Evolutionary conservation across 1,139 yeast species (phyloP).

Genomic region (Yamadazyma dushanensis): DNA sequence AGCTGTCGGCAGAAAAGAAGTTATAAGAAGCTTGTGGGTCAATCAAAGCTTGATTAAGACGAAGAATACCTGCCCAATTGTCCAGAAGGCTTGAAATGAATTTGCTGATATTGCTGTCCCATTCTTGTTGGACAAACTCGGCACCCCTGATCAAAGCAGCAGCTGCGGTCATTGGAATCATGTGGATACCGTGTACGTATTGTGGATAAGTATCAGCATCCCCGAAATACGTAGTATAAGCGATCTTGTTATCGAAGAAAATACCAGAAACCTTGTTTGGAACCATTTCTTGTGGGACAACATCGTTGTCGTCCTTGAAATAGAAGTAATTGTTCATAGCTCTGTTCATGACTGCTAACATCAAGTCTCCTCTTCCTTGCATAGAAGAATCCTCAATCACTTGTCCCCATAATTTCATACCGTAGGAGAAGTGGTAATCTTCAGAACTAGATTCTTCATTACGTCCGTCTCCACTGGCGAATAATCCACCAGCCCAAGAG

Average conservation of each 20-base stretch:
- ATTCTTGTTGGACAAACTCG: constrained; percentile 74
- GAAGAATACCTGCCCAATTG: constrained; percentile 89
- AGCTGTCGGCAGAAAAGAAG: constrained; percentile 54
- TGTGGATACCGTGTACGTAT: constrained; percentile 94
- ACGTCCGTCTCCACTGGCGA: constrained; percentile 69
- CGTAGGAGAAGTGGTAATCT: constrained; percentile 79
- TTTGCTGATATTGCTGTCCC: constrained; percentile 55
- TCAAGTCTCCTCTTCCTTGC: constrained; percentile 76
- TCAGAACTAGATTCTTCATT: constrained; percentile 82
- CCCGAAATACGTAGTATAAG: constrained; percentile 68
- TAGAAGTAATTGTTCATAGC: constrained; percentile 65
- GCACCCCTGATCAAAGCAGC: constrained; percentile 74
- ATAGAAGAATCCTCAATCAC: constrained; percentile 69
- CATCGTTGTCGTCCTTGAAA: constrained; percentile 54
- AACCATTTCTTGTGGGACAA: constrained; percentile 57
- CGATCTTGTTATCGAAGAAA: constrained; percentile 81
- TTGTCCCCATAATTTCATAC: constrained; percentile 79
- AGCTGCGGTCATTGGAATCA: constrained; percentile 82
- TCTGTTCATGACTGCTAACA: constrained; percentile 64
- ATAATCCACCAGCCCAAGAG: constrained; percentile 82
- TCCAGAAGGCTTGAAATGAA: constrained; percentile 58
- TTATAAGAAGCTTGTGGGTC: constrained; percentile 68
- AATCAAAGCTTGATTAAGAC: constrained; percentile 73
- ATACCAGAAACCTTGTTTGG: constrained; percentile 76
- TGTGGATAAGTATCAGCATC: constrained; percentile 51